Percentiles rank a stretch among this genome's conserved stretches.
These are phyloP conservation scores for Bipolaris sorokiniana DNA, from an alignment of 2,329 filamentous ascomycete species.

Conservation along the genomic window DNA sequence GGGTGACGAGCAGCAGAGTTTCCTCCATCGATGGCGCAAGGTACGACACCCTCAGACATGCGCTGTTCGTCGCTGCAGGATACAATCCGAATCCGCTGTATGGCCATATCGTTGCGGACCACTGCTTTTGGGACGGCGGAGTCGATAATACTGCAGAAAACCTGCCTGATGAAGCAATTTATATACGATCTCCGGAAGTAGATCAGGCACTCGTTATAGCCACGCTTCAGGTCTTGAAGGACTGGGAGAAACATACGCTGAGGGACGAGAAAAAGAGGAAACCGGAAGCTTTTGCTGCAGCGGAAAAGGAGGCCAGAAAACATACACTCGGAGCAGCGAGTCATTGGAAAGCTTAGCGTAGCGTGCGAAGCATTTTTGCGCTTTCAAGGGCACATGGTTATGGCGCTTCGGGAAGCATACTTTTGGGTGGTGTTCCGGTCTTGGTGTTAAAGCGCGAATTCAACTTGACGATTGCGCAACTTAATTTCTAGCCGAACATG, in stretches of 20 bases:
- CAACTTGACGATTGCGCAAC: no score
- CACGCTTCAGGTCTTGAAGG: constrained; percentile 42
- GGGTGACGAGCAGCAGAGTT: constrained; percentile 39
- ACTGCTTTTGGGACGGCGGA: constrained; percentile 44
- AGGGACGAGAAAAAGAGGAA: constrained; percentile 29
- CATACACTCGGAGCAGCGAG: constrained; percentile 31
- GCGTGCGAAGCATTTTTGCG: background rate
- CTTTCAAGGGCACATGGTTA: no score
- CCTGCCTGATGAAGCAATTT: constrained; percentile 39
- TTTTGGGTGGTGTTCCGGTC: no score
- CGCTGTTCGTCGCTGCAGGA: constrained; percentile 35
- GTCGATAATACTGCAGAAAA: constrained; percentile 24
- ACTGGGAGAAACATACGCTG: constrained; percentile 41
- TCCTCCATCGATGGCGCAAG: constrained; percentile 30
- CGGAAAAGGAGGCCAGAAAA: constrained; percentile 30
- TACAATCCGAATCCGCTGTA: constrained; percentile 37
- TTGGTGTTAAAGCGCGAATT: no score
- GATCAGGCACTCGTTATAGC: constrained; percentile 39
- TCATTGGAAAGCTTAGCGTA: constrained; percentile 31
- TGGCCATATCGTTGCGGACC: constrained; percentile 45
- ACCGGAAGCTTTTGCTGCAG: constrained; percentile 26
- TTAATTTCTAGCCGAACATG: no score
- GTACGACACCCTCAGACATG: constrained; percentile 42
- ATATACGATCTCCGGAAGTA: constrained; percentile 32
- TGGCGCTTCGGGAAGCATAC: no score